Conservation (phyloP, 768 basidiomycete genomes). For the Termitomyces sp. region DNA sequence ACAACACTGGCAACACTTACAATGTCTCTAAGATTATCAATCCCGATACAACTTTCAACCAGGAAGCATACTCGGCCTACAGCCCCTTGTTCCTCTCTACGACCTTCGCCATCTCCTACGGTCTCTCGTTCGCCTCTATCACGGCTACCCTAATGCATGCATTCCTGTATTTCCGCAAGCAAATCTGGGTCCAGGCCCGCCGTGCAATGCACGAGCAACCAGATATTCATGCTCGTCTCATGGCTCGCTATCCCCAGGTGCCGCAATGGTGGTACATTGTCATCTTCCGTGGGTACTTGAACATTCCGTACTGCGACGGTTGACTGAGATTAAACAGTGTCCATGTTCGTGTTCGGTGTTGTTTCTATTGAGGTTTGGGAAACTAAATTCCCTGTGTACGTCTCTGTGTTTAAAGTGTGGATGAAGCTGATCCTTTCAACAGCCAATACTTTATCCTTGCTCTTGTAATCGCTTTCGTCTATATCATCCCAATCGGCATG, state of each 20-base stretch:
- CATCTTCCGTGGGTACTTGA: conserved; percentile 48
- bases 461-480: conserved; percentile 58
- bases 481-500: conserved; percentile 67
- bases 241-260: conserved; percentile 69
- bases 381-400: conserved; percentile 67
- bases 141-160: conserved; percentile 73
- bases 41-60: conserved; percentile 48
- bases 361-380: conserved; percentile 72
- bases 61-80: conserved; percentile 49
- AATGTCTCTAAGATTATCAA: conserved; percentile 55
- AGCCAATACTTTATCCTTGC: conserved; percentile 60
- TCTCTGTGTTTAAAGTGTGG: conserved; percentile 15
- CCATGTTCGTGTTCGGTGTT: conserved; percentile 66
- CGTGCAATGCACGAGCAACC: conserved; percentile 74
- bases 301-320: not conserved
- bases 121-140: conserved; percentile 78
- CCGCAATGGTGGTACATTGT: conserved; percentile 83
- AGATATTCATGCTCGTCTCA: conserved; percentile 80
- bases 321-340: conserved; percentile 24
- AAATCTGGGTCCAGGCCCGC: conserved; percentile 68
- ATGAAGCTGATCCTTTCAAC: not conserved
- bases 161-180: conserved; percentile 69
- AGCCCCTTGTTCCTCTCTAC: conserved; percentile 62
- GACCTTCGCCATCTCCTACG: conserved; percentile 77
- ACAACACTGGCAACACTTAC: conserved; percentile 55